These are phyloP conservation scores for Aspergillus ustus DNA, from an alignment of 2,329 filamentous ascomycete genomes.

Conservation along the genomic window DNA sequence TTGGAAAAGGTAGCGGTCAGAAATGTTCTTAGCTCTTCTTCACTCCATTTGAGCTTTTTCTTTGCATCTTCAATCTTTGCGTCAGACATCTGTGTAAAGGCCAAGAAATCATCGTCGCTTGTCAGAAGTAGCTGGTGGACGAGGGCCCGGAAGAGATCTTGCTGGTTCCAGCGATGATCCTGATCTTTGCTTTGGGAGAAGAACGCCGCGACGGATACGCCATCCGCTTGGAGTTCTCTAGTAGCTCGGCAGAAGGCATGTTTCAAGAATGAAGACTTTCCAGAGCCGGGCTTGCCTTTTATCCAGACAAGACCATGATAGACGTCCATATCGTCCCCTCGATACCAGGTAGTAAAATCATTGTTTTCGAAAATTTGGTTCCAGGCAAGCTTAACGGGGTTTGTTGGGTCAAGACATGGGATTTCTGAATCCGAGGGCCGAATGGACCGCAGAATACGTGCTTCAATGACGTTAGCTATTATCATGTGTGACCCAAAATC, in stretches of 20 bases:
- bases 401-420: not conserved
- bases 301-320: not conserved
- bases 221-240: not conserved
- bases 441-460: not conserved
- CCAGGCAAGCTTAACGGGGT: not conserved
- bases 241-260: not conserved
- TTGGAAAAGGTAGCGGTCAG: not conserved
- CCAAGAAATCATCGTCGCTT: not conserved
- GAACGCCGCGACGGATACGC: not conserved
- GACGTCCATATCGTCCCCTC: no score
- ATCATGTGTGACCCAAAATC: not conserved
- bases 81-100: not conserved
- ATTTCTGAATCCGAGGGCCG: not conserved
- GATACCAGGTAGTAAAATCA: not conserved
- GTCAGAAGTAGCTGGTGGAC: not conserved
- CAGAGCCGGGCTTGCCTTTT: constrained; percentile 1
- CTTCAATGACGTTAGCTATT: not conserved
- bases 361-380: not conserved
- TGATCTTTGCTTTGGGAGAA: not conserved
- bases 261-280: not conserved
- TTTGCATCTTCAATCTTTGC: not conserved
- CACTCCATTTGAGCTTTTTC: not conserved
- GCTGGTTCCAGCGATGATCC: not conserved
- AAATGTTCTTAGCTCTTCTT: not conserved
- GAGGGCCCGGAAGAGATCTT: not conserved